Conservation (phyloP, 768 basidiomycete genomes). For the Psilocybe cyanescens region DNA sequence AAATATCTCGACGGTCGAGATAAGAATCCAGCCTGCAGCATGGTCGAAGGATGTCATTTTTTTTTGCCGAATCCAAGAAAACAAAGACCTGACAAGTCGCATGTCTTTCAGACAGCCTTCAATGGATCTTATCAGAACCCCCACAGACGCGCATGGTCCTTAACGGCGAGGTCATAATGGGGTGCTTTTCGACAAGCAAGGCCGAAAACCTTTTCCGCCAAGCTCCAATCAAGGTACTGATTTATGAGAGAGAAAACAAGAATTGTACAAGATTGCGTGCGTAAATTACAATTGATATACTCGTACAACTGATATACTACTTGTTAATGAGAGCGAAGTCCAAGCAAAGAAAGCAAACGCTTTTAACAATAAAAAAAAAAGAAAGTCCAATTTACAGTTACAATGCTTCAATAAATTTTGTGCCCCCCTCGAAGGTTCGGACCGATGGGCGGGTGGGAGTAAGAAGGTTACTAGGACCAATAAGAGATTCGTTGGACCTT, state of each 20-base stretch:
- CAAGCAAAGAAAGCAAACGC: constrained; percentile 8
- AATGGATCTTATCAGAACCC: constrained; percentile 7
- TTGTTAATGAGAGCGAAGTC: constrained; percentile 11
- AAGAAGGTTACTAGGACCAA: constrained; percentile 12
- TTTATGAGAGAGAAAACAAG: neutral
- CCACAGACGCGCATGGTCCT: neutral
- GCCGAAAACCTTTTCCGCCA: neutral
- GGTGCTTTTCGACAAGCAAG: neutral
- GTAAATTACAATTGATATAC: constrained; percentile 15
- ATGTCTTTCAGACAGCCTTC: constrained; percentile 4
- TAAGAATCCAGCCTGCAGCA: neutral
- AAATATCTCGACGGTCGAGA: neutral
- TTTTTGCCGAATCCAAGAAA: neutral
- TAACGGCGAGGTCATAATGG: neutral
- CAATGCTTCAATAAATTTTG: constrained; percentile 51
- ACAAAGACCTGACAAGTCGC: neutral
- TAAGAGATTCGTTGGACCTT: constrained; percentile 13
- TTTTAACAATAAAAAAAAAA: neutral
- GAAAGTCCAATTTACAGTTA: constrained; percentile 20
- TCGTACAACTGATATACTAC: constrained; percentile 1
- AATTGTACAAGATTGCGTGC: constrained; percentile 6
- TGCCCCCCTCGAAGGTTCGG: constrained; percentile 46
- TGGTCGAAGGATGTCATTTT: neutral
- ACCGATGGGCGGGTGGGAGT: constrained; percentile 26
- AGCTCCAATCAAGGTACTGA: neutral